phyloP scores from a whole-genome alignment of 2,329 filamentous ascomycete species.

The Colletotrichum sidae region DNA sequence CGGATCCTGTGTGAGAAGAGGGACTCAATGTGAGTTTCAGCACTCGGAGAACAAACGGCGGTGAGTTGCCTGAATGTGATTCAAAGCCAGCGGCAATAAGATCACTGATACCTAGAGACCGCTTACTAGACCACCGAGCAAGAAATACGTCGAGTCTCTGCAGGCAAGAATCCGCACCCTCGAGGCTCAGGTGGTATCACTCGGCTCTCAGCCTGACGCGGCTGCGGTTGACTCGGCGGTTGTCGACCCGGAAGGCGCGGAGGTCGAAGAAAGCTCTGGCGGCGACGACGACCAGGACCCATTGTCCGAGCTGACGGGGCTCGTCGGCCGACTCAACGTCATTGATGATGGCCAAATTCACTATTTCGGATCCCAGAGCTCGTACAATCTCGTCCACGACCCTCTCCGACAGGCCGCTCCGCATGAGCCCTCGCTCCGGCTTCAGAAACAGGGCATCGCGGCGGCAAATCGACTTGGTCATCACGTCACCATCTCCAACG shows the following conservation, averaged over 20 bases:
- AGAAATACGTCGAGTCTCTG: conserved; percentile 41
- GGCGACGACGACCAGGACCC: conserved; percentile 31
- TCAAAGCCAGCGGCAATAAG: not conserved
- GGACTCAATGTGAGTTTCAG: conserved; percentile 31
- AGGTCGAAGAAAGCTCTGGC: not conserved
- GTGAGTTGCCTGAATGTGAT: conserved; percentile 5
- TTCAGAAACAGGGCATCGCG: conserved; percentile 32
- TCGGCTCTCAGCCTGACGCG: conserved; percentile 2
- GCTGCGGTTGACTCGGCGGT: not conserved
- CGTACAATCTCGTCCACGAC: conserved; percentile 38
- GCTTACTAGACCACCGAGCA: conserved; percentile 40
- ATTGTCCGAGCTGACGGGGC: conserved; percentile 36
- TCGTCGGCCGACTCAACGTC: conserved; percentile 34
- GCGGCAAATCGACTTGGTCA: conserved; percentile 35
- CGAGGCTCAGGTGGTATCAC: conserved; percentile 35
- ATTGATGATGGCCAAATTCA: conserved; percentile 41
- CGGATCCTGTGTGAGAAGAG: conserved; percentile 27
- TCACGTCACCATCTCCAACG: conserved; percentile 31
- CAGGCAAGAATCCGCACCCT: conserved; percentile 38
- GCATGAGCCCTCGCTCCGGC: conserved; percentile 15
- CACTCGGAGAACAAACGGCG: conserved; percentile 36
- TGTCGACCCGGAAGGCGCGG: conserved; percentile 10
- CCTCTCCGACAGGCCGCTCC: not conserved
- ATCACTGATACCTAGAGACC: not conserved
- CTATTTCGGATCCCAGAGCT: conserved; percentile 43